Evolutionary conservation across 2,329 filamentous ascomycete genomes (phyloP).

Genomic region (Clarireedia monteithiana): DNA sequence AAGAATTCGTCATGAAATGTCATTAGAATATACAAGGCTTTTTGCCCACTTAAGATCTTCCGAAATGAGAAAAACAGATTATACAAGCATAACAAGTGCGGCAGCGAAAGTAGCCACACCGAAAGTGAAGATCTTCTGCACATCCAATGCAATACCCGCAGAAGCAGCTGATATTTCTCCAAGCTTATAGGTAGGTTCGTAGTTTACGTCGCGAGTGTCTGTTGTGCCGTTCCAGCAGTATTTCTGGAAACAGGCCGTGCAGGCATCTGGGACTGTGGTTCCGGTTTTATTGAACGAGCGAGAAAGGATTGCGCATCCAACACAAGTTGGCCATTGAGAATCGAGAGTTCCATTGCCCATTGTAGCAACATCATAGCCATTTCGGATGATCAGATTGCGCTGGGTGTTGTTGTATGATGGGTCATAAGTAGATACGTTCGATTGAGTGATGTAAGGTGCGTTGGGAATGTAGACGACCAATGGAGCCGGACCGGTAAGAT

Average conservation of each 20-base stretch:
- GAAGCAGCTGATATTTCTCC: constrained; percentile 3
- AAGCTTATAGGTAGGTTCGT: constrained; percentile 18
- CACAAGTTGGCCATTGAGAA: constrained; percentile 69
- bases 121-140: too few relatives aligned
- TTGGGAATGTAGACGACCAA: constrained; percentile 86
- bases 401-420: constrained; percentile 53
- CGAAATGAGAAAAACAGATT: neutral
- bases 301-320: constrained; percentile 78
- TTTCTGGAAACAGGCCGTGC: constrained; percentile 63
- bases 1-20: neutral
- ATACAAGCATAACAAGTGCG: neutral
- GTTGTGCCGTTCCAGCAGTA: constrained; percentile 85
- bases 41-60: neutral
- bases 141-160: neutral
- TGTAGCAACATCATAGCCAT: constrained; percentile 79
- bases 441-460: constrained; percentile 65
- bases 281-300: constrained; percentile 67
- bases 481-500: constrained; percentile 51
- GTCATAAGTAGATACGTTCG: constrained; percentile 75
- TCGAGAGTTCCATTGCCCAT: constrained; percentile 74
- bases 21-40: neutral
- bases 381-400: constrained; percentile 75
- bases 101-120: neutral
- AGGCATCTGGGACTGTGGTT: constrained; percentile 61
- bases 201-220: constrained; percentile 17